Percentiles rank a stretch among this genome's conserved stretches.
Evolutionary conservation across 495 filamentous ascomycete species (phyloP).

Genomic region (Penicillium waksmanii): DNA sequence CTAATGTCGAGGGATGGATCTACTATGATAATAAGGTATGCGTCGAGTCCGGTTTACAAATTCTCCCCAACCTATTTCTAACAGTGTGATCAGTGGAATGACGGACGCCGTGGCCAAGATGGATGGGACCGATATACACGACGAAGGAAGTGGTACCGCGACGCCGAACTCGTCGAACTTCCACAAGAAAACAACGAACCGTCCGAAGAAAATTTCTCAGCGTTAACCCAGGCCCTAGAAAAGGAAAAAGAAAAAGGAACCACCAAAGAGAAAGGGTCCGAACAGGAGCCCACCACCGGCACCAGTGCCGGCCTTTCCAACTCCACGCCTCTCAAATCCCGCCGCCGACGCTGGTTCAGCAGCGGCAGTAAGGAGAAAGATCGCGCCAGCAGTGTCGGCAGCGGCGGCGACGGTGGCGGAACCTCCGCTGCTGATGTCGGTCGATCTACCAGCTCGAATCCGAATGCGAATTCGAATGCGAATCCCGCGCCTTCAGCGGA

Average conservation of each 20-base stretch:
- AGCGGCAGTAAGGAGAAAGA: slow-evolving; percentile 38
- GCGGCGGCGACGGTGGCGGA: no score
- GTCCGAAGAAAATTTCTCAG: slow-evolving; percentile 32
- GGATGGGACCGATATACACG: slow-evolving; percentile 96
- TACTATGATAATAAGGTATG: slow-evolving; percentile 96
- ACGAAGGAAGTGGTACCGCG: slow-evolving; percentile 92
- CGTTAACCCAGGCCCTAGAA: slow-evolving; percentile 37
- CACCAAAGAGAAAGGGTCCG: slow-evolving; percentile 20
- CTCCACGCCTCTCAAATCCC: slow-evolving; percentile 38
- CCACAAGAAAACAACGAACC: slow-evolving; percentile 35
- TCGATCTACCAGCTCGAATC: slow-evolving; percentile 24
- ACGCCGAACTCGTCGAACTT: slow-evolving; percentile 90
- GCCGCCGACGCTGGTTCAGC: slow-evolving; percentile 49
- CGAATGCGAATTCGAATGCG: no score
- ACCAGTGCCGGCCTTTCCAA: slow-evolving; percentile 33
- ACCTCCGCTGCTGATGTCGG: slow-evolving; percentile 19
- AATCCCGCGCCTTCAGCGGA: slow-evolving; percentile 13
- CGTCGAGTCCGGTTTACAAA: not conserved
- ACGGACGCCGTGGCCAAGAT: slow-evolving; percentile 84
- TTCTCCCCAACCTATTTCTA: not conserved
- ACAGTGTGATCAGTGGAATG: slow-evolving; percentile 72
- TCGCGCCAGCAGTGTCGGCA: slow-evolving; percentile 28
- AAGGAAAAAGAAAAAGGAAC: slow-evolving; percentile 21
- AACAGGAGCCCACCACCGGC: slow-evolving; percentile 33
- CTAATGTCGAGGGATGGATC: slow-evolving; percentile 82